A percentile compares a stretch with the other conserved stretches of the same genome.
These are phyloP conservation scores for Diaporthe amygdali DNA, from an alignment of 2,329 filamentous ascomycete species.

Conservation along the genomic window DNA sequence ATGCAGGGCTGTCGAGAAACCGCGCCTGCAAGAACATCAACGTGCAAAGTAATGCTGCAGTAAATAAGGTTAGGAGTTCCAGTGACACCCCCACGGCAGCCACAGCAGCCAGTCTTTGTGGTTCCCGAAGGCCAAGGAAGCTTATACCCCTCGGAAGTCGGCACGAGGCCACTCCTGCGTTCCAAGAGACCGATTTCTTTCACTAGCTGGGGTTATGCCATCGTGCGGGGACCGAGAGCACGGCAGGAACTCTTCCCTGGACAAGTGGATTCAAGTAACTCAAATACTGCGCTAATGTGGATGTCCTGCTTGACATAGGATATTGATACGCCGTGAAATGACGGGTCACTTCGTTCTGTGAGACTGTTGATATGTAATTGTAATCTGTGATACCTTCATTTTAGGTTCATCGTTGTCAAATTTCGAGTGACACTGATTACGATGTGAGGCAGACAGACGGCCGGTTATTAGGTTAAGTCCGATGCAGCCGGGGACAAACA, in stretches of 20 bases:
- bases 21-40: neutral
- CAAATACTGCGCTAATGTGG: no score
- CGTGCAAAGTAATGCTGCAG: neutral
- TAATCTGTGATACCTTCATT: neutral
- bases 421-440: neutral
- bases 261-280: neutral
- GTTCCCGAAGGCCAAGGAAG: neutral
- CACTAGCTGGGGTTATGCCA: neutral
- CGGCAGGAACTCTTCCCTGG: neutral
- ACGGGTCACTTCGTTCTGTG: neutral
- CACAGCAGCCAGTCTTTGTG: neutral
- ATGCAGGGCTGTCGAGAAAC: neutral
- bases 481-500: neutral
- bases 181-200: neutral
- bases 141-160: neutral
- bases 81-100: neutral
- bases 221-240: neutral
- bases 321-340: neutral
- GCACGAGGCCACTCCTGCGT: neutral
- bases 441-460: neutral
- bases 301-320: neutral
- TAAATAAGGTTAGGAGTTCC: neutral
- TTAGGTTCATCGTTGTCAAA: neutral
- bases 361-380: neutral
- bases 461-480: slow-evolving; percentile 2